These are phyloP conservation scores for Nakazawaea sp. DNA, from an alignment of 805 yeast genomes.

Conservation along the genomic window DNA sequence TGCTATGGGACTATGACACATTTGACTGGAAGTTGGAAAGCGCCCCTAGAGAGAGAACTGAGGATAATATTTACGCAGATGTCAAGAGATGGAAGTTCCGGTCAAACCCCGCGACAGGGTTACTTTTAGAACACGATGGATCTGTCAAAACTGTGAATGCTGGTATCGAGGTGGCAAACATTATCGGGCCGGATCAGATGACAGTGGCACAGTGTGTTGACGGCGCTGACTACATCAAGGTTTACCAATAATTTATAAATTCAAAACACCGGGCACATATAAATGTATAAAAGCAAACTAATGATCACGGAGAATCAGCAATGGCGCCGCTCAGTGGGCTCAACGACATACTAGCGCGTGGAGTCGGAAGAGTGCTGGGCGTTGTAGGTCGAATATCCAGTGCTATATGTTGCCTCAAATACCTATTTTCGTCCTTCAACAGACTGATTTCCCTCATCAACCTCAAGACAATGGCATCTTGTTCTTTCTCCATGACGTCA, in stretches of 20 bases:
- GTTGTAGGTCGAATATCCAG: too few species aligned
- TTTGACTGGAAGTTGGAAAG: conserved; percentile 80
- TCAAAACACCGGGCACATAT: too few species aligned
- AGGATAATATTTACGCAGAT: conserved; percentile 46
- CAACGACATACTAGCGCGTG: too few species aligned
- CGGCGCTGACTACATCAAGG: conserved; percentile 46
- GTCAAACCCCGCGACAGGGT: conserved; percentile 36
- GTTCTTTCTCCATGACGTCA: conserved; percentile 64
- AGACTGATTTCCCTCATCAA: conserved; percentile 54
- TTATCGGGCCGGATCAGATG: conserved; percentile 44
- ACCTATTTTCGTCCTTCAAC: conserved; percentile 46
- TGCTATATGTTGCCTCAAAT: conserved; percentile 28
- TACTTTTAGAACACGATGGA: conserved; percentile 86
- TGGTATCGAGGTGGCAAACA: conserved; percentile 50
- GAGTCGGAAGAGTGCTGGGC: too few species aligned
- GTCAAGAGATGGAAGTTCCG: conserved; percentile 42
- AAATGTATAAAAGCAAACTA: too few species aligned
- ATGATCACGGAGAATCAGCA: too few species aligned
- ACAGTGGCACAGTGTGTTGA: conserved; percentile 77
- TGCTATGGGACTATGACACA: conserved; percentile 87
- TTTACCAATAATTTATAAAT: background rate
- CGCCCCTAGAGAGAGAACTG: conserved; percentile 36
- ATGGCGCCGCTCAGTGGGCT: too few species aligned
- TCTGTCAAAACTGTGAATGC: conserved; percentile 57
- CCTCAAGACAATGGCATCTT: conserved; percentile 65